Evolutionary conservation across 1,284 basidiomycete species (phyloP).

Genomic region (Ustilago sp.): DNA sequence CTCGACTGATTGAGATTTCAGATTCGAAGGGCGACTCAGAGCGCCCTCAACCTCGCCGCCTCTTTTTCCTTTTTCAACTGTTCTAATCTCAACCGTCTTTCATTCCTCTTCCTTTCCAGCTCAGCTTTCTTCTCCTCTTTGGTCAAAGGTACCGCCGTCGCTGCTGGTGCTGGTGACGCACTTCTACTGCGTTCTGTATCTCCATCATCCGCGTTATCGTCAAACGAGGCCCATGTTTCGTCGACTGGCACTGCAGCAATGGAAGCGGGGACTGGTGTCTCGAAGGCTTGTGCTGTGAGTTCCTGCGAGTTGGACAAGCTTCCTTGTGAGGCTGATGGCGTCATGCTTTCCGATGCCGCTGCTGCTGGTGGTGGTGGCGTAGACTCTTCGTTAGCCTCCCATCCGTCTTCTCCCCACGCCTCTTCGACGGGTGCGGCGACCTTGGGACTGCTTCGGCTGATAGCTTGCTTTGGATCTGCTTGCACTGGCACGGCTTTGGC

Average conservation of each 20-base stretch:
- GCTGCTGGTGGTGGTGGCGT: not conserved
- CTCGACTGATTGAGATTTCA: not conserved
- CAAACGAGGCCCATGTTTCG: constrained; percentile 39
- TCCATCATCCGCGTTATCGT: constrained; percentile 33
- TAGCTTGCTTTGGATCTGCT: constrained; percentile 35
- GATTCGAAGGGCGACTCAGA: not conserved
- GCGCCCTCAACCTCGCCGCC: constrained; percentile 31
- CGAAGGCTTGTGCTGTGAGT: constrained; percentile 41
- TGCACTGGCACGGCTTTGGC: constrained; percentile 8
- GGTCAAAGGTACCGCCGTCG: constrained; percentile 32
- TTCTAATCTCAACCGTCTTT: constrained; percentile 48
- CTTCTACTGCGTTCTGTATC: constrained; percentile 1
- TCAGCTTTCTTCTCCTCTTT: constrained; percentile 62
- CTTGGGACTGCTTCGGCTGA: constrained; percentile 42
- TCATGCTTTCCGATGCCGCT: not conserved
- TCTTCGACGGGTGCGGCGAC: constrained; percentile 32
- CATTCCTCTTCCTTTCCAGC: constrained; percentile 57
- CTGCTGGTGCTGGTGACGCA: constrained; percentile 20
- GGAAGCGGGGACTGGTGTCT: constrained; percentile 15
- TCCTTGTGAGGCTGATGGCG: constrained; percentile 7
- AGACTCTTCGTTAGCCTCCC: constrained; percentile 25
- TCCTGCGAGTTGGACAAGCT: constrained; percentile 36
- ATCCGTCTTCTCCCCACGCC: constrained; percentile 46
- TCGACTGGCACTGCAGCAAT: constrained; percentile 12
- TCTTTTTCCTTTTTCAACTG: constrained; percentile 57